phyloP scores from a whole-genome alignment of 306 rosid species.

The Corylus heterophylla region DNA sequence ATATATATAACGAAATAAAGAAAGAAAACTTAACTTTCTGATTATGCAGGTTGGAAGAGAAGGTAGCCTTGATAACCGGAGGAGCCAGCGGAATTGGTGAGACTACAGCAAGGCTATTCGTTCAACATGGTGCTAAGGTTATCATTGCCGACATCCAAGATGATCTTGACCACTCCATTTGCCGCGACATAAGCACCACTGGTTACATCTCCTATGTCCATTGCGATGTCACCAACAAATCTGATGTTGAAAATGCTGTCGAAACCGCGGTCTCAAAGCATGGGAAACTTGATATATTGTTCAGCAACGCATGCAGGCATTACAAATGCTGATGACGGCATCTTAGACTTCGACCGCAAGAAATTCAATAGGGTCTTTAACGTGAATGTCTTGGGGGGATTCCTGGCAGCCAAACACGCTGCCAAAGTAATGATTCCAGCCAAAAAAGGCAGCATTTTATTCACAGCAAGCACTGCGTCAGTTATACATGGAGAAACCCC shows the following conservation, averaged over 20 bases:
- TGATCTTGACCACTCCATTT: constrained; percentile 12
- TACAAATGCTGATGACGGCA: background rate
- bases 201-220: constrained; percentile 6
- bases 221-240: constrained; percentile 6
- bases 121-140: constrained; percentile 39
- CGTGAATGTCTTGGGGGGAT: constrained; percentile 5
- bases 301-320: background rate
- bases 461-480: background rate
- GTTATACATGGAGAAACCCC: background rate
- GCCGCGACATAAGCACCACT: constrained; percentile 5
- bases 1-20: too few relatives aligned
- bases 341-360: background rate
- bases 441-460: background rate
- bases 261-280: background rate
- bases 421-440: constrained; percentile 34
- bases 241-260: background rate
- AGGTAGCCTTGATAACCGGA: background rate
- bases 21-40: too few relatives aligned
- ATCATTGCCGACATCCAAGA: constrained; percentile 35
- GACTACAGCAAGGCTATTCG: constrained; percentile 29
- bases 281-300: background rate
- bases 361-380: background rate
- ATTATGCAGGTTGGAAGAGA: background rate
- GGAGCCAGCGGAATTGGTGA: background rate
- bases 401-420: constrained; percentile 37